These are phyloP conservation scores for Penicillium freii DNA, from an alignment of 2,329 filamentous ascomycete species.

Conservation along the genomic window DNA sequence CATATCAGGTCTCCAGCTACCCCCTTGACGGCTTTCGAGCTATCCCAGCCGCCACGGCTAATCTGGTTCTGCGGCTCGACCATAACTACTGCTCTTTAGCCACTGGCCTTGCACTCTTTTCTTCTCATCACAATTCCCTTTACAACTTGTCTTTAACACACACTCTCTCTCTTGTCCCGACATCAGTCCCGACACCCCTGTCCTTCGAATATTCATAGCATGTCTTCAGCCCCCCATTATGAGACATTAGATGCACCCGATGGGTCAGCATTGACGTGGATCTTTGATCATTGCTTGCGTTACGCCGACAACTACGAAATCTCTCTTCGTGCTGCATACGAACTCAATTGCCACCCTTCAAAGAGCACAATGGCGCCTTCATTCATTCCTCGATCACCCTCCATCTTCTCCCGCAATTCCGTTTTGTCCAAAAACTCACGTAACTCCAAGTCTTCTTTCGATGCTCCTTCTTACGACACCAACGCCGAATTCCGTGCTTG, in stretches of 20 bases:
- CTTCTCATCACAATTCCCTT: background rate
- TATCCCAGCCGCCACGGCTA: slow-evolving; percentile 14
- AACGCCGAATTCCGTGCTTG: slow-evolving; percentile 45
- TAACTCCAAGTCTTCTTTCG: slow-evolving; percentile 26
- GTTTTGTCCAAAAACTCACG: slow-evolving; percentile 25
- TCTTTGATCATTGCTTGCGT: slow-evolving; percentile 59
- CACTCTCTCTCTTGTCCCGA: background rate
- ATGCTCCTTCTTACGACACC: slow-evolving; percentile 27
- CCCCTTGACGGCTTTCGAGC: slow-evolving; percentile 16
- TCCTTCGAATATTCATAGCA: slow-evolving; percentile 5
- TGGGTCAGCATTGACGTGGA: slow-evolving; percentile 50
- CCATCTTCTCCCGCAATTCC: slow-evolving; percentile 36
- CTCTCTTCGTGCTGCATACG: slow-evolving; percentile 66
- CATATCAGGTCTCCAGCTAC: slow-evolving; percentile 4
- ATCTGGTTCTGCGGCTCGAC: background rate
- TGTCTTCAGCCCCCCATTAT: slow-evolving; percentile 10
- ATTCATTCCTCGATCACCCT: slow-evolving; percentile 26
- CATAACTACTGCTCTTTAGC: slow-evolving; percentile 7
- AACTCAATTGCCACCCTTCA: slow-evolving; percentile 59
- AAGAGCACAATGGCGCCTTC: slow-evolving; percentile 24
- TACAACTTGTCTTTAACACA: background rate
- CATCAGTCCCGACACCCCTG: background rate
- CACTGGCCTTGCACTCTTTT: background rate
- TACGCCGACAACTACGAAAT: slow-evolving; percentile 65
- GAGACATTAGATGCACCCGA: slow-evolving; percentile 30